These are phyloP conservation scores for Lanmaoa rubissima DNA, from an alignment of 768 basidiomycete genomes.

Conservation along the genomic window DNA sequence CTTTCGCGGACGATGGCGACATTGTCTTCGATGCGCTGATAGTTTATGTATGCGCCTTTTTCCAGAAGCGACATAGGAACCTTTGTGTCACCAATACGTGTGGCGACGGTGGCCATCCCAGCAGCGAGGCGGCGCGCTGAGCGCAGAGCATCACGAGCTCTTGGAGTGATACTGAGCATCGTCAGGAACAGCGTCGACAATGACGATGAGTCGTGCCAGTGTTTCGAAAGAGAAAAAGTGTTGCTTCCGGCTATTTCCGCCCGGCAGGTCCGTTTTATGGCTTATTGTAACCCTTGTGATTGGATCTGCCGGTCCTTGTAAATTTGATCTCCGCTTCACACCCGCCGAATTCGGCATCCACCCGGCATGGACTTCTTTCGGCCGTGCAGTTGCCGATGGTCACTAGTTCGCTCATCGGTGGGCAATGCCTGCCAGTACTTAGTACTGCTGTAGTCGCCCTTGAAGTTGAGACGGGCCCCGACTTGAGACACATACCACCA, in stretches of 20 bases:
- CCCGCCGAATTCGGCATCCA: slow-evolving; percentile 2
- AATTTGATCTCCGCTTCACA: slow-evolving; percentile 10
- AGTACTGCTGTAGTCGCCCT: too few species aligned
- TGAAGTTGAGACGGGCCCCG: not conserved
- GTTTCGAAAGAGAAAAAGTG: slow-evolving; percentile 14
- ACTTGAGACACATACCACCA: not conserved
- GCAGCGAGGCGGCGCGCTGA: slow-evolving; percentile 51
- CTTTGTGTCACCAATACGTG: slow-evolving; percentile 85
- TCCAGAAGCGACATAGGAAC: slow-evolving; percentile 87
- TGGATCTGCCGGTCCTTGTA: slow-evolving; percentile 12
- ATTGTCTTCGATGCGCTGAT: slow-evolving; percentile 98
- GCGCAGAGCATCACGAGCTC: slow-evolving; percentile 53
- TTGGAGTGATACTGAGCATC: slow-evolving; percentile 62
- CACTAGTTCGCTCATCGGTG: too few species aligned
- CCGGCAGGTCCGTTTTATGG: slow-evolving; percentile 20
- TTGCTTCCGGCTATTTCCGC: slow-evolving; percentile 26
- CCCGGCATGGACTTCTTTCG: not conserved
- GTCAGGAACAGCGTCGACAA: slow-evolving; percentile 37
- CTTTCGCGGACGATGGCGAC: slow-evolving; percentile 82
- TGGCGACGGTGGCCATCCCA: slow-evolving; percentile 79
- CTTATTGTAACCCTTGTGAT: slow-evolving; percentile 11
- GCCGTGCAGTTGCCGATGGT: slow-evolving; percentile 12
- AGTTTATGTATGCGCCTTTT: slow-evolving; percentile 83
- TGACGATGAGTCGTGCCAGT: slow-evolving; percentile 20
- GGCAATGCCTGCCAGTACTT: too few species aligned